A percentile compares a stretch with the other conserved stretches of the same genome.
Conservation (phyloP, 2,329 filamentous ascomycete genomes). For the Hirsutella rhossiliensis region DNA sequence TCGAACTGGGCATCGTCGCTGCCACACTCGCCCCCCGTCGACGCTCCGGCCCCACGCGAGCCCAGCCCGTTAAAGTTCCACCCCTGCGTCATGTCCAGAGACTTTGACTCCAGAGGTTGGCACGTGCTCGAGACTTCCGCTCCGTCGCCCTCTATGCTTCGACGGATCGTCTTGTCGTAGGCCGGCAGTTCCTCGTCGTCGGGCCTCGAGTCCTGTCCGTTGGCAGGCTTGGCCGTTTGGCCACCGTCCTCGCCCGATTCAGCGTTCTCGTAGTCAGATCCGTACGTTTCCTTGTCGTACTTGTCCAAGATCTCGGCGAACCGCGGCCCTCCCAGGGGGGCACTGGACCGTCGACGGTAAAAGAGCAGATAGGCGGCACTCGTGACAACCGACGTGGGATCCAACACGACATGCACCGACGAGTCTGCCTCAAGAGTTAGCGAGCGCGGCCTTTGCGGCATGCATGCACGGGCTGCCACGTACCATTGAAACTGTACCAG, state of each 20-base stretch:
- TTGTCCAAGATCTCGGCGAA: slow-evolving; percentile 60
- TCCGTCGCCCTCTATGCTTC: slow-evolving; percentile 37
- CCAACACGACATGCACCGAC: slow-evolving; percentile 48
- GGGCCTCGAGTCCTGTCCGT: slow-evolving; percentile 12
- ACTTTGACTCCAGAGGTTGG: slow-evolving; percentile 13
- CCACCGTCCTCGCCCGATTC: slow-evolving; percentile 64
- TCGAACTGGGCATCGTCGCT: slow-evolving; percentile 32
- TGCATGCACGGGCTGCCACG: slow-evolving; percentile 18
- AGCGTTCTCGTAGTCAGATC: slow-evolving; percentile 27
- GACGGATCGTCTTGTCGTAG: slow-evolving; percentile 22
- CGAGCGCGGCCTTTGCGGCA: neutral
- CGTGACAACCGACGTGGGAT: slow-evolving; percentile 54
- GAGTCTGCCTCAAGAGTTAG: slow-evolving; percentile 46
- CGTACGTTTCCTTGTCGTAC: slow-evolving; percentile 42
- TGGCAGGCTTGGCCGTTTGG: slow-evolving; percentile 33
- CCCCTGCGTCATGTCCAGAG: slow-evolving; percentile 20
- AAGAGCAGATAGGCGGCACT: slow-evolving; percentile 84
- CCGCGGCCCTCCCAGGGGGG: slow-evolving; percentile 65
- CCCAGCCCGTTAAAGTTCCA: slow-evolving; percentile 36
- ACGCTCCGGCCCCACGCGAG: slow-evolving; percentile 16
- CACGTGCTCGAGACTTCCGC: slow-evolving; percentile 26
- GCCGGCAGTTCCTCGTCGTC: slow-evolving; percentile 20
- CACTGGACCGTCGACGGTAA: slow-evolving; percentile 73
- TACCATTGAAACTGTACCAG: slow-evolving; percentile 98
- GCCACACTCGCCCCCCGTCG: slow-evolving; percentile 22